Percentiles rank a stretch among this genome's conserved stretches.
Conservation (phyloP, 139 green algal genomes). For the Closterium sp. region DNA sequence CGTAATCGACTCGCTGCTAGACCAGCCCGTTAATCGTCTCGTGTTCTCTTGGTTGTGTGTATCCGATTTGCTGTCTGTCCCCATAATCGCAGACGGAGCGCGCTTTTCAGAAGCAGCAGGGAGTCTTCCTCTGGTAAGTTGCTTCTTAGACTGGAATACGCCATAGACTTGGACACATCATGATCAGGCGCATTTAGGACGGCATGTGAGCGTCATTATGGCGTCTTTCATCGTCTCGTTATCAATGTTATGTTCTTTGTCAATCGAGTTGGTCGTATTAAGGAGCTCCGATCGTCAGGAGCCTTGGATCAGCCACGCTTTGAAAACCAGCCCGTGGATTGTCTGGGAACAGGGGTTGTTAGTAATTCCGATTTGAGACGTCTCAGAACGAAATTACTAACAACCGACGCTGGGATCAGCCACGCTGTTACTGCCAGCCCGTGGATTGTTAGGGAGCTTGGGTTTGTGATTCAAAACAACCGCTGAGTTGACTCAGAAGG, state of each 20-base stretch:
- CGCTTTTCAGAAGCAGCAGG: constrained; percentile 45
- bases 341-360: neutral
- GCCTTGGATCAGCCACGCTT: neutral
- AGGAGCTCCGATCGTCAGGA: neutral
- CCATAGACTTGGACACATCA: neutral
- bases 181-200: too few species aligned
- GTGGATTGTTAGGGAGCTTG: neutral
- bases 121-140: constrained; percentile 45
- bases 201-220: too few species aligned
- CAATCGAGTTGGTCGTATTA: neutral
- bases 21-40: neutral
- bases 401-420: neutral
- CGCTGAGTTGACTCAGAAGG: too few species aligned
- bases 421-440: neutral
- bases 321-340: neutral
- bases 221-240: neutral
- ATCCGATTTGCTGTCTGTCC: neutral
- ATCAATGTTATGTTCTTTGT: too few species aligned
- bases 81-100: constrained; percentile 22
- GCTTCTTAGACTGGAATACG: neutral
- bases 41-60: neutral
- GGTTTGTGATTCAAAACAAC: neutral
- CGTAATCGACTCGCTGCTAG: neutral
- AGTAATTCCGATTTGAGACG: too few species aligned
- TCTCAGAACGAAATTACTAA: too few species aligned